A percentile compares a stretch with the other conserved stretches of the same genome.
phyloP scores from a whole-genome alignment of 2,329 filamentous ascomycete species.

The Exophiala oligosperma region DNA sequence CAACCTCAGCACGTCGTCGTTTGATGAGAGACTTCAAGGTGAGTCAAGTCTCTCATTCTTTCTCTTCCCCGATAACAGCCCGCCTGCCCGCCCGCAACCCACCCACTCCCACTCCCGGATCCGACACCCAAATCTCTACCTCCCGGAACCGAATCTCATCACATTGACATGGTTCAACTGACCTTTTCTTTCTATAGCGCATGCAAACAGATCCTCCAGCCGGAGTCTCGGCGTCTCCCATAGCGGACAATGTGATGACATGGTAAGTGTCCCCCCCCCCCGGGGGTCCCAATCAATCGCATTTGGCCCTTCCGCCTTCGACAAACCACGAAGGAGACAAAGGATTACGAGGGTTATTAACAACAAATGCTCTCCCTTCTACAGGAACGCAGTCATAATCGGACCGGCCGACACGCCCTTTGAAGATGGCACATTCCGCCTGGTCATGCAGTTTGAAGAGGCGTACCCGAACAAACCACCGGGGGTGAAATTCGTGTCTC shows the following conservation, averaged over 20 bases:
- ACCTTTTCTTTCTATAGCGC: slow-evolving; percentile 58
- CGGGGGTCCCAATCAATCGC: neutral
- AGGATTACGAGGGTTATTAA: no score
- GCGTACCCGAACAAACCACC: slow-evolving; percentile 98
- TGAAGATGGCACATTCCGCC: slow-evolving; percentile 94
- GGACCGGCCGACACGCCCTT: slow-evolving; percentile 96
- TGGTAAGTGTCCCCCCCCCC: slow-evolving; percentile 59
- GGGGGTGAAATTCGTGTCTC: slow-evolving; percentile 95
- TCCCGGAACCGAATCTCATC: neutral
- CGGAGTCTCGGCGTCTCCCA: slow-evolving; percentile 91
- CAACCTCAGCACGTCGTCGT: slow-evolving; percentile 89
- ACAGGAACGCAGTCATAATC: slow-evolving; percentile 97
- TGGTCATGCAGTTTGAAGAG: slow-evolving; percentile 99
- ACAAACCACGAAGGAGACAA: no score
- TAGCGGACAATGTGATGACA: slow-evolving; percentile 96
- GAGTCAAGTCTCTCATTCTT: slow-evolving; percentile 31
- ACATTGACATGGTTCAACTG: neutral
- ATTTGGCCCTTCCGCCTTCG: neutral
- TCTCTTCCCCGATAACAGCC: neutral
- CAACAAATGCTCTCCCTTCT: neutral
- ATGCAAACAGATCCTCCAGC: slow-evolving; percentile 99
- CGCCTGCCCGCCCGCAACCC: neutral
- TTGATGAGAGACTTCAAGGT: slow-evolving; percentile 99
- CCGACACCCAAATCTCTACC: neutral
- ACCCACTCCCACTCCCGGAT: neutral